Percentiles rank a stretch among this genome's conserved stretches.
Evolutionary conservation across 1,284 basidiomycete genomes (phyloP).

Genomic region (Ustilago hordei): DNA sequence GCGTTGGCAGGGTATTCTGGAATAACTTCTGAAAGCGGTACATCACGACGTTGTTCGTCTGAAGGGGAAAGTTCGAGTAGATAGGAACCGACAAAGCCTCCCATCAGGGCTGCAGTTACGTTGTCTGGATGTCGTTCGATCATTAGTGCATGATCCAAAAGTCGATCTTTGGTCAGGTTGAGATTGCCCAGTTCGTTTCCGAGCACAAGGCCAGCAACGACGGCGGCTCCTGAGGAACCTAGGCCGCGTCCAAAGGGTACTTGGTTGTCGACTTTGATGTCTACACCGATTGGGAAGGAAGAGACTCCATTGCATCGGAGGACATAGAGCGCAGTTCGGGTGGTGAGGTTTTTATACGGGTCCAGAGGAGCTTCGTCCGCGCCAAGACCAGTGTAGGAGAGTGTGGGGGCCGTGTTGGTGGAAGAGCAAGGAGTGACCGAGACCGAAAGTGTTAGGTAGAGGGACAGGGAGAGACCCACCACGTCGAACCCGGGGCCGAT

Average conservation of each 20-base stretch:
- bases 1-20: constrained; percentile 96
- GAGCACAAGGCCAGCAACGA: constrained; percentile 93
- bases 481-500: constrained; percentile 99
- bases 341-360: constrained; percentile 95
- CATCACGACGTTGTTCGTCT: constrained; percentile 78
- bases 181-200: constrained; percentile 85
- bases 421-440: constrained; percentile 33
- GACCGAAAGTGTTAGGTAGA: constrained; percentile 84
- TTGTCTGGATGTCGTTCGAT: constrained; percentile 99
- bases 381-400: constrained; percentile 89
- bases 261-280: constrained; percentile 86
- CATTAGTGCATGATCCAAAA: constrained; percentile 98
- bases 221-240: constrained; percentile 96
- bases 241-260: constrained; percentile 98
- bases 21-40: constrained; percentile 94
- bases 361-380: constrained; percentile 90
- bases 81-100: constrained; percentile 98
- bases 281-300: constrained; percentile 76
- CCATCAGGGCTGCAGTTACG: constrained; percentile 95
- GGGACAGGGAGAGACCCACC: constrained; percentile 92
- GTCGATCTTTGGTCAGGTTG: constrained; percentile 77
- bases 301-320: constrained; percentile 84
- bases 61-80: constrained; percentile 79
- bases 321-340: constrained; percentile 97
- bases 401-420: constrained; percentile 72